Evolutionary conservation across 2,329 filamentous ascomycete species (phyloP), one percentile per base, ranked within the genome.

Genomic region (Sclerotinia subarctica): DNA sequence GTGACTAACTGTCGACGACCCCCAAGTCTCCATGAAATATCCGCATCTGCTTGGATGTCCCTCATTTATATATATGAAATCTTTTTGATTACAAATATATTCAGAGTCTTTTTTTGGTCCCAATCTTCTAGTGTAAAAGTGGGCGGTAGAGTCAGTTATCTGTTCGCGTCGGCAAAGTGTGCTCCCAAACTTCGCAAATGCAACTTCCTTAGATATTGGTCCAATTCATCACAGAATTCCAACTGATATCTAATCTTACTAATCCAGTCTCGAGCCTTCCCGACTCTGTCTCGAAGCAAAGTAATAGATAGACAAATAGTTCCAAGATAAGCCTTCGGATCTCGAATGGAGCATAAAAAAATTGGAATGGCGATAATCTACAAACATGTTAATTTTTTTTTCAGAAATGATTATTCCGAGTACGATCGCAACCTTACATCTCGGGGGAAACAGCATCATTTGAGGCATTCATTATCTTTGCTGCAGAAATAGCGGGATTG

Each of bases 401-500:
- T 57, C 17, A 42, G 54, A n/a, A 56, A 24, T 42, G 11, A 24
- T 5, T 24, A 38, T 15, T 56, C 8, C 5, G 7, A 7, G 11
- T 38, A 11, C 32, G 21, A 24, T 3, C 3, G 5, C 21, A 24
- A 17, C 24, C 6, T 3, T 57, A 42, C 53, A 5, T 57, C 21
- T 38, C 21, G 15, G 29, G 6, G 2, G 0, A 6, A 35, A 21
- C 52, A n/a, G 29, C 32, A 15, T 19, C 32, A 38, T 10, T n/a
- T 8, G 1, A 38, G 19, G 4, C 35, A 8, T 35, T 35, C 1
- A 1, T 21, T 32, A 8, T 7, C 1, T 1, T n/a, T 38, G 5
- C n/a, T 13, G 2, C 0, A n/a, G 29, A 19, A 29, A 0, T 4
- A 11, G 19, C 5, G 11, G 0, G 6, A 21, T 0, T n/a, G 29